A percentile compares a stretch with the other conserved stretches of the same genome.
These are phyloP conservation scores for Xylaria grammica DNA, from an alignment of 495 filamentous ascomycete genomes.

Conservation along the genomic window DNA sequence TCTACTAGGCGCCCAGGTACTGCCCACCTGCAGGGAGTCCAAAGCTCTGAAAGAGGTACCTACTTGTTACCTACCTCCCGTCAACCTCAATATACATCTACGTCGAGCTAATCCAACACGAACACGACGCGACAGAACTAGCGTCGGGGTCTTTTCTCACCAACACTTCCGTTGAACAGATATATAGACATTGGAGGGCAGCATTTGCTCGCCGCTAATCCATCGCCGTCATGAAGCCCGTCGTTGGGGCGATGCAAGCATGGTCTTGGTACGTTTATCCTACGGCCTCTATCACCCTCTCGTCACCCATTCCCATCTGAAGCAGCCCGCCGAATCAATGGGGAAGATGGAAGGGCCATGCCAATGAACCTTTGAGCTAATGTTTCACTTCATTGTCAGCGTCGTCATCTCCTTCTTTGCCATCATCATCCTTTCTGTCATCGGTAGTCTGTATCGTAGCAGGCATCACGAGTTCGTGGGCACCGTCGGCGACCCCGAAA, in stretches of 20 bases:
- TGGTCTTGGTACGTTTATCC: conserved; percentile 85
- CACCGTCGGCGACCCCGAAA: conserved; percentile 69
- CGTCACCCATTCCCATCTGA: neutral
- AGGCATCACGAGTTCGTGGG: conserved; percentile 84
- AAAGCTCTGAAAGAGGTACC: no score
- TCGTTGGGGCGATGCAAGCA: conserved; percentile 87
- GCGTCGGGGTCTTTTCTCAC: neutral
- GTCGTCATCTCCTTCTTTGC: conserved; percentile 87
- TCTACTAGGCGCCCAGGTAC: no score
- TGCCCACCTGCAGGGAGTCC: no score
- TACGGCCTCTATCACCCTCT: neutral
- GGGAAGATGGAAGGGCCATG: neutral
- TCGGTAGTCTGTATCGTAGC: conserved; percentile 77
- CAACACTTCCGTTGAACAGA: neutral
- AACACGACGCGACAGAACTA: conserved; percentile 5
- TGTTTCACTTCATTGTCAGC: conserved; percentile 49
- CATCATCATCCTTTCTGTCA: conserved; percentile 83
- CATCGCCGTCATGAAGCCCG: conserved; percentile 78
- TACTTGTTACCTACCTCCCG: neutral
- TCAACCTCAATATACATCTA: neutral
- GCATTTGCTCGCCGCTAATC: conserved; percentile 15
- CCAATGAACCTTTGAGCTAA: neutral
- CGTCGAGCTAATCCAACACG: neutral
- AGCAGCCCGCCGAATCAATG: neutral
- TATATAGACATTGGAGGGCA: neutral